These are phyloP conservation scores for Leccinum variabile DNA, from an alignment of 1,284 basidiomycete genomes.

Conservation along the genomic window DNA sequence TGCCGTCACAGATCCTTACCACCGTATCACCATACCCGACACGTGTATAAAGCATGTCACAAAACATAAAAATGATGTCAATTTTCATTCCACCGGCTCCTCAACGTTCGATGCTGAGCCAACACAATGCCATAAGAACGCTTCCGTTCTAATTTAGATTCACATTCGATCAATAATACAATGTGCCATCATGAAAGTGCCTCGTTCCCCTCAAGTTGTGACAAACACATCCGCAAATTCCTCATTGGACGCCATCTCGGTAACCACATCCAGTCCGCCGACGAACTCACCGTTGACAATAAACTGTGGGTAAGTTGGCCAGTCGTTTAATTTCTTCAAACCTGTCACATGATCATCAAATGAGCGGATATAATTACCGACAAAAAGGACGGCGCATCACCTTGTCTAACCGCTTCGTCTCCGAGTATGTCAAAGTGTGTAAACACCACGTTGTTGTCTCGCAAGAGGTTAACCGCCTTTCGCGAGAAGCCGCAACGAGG, in stretches of 20 bases:
- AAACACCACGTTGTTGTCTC: constrained; percentile 78
- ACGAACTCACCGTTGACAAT: constrained; percentile 94
- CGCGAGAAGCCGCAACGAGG: constrained; percentile 94
- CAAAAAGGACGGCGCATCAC: constrained; percentile 32
- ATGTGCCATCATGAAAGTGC: background rate
- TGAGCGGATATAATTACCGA: constrained; percentile 46
- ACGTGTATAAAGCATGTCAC: constrained; percentile 17
- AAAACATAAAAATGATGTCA: constrained; percentile 3
- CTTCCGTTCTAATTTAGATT: background rate
- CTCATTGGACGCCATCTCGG: constrained; percentile 53
- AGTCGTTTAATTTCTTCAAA: constrained; percentile 73
- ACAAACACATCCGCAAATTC: constrained; percentile 42
- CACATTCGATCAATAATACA: constrained; percentile 3
- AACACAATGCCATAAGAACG: background rate
- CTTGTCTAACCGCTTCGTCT: constrained; percentile 66
- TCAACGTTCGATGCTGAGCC: background rate
- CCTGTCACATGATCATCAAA: constrained; percentile 45
- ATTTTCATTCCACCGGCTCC: constrained; percentile 5
- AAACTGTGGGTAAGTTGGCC: constrained; percentile 97
- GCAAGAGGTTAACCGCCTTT: constrained; percentile 82
- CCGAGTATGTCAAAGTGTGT: constrained; percentile 88
- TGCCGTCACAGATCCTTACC: background rate
- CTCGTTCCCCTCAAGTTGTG: constrained; percentile 3
- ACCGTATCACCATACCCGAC: background rate
- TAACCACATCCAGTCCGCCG: constrained; percentile 92